Percentiles rank a stretch among this genome's conserved stretches.
Conservation (phyloP, 108 stramenopile genomes). For the Aurantiochytrium sp. region DNA sequence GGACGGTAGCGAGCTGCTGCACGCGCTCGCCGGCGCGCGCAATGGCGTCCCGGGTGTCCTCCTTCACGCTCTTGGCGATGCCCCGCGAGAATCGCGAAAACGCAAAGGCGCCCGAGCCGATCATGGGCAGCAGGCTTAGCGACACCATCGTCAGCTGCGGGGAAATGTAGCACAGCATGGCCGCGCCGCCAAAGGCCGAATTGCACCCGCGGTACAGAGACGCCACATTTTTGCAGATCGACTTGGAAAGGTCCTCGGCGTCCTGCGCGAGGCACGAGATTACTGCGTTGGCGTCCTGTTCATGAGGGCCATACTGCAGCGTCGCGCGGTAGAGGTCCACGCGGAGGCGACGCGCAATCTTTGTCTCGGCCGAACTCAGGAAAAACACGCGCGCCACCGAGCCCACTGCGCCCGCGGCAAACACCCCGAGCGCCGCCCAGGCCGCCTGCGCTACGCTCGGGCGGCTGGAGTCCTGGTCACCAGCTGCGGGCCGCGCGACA, state of each 20-base stretch:
- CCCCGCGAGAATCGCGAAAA: neutral
- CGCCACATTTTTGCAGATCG: neutral
- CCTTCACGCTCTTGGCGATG: neutral
- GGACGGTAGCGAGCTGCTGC: neutral
- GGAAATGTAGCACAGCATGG: conserved; percentile 3
- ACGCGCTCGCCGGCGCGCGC: neutral
- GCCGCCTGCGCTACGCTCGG: neutral
- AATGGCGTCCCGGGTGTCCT: neutral
- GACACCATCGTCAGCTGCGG: conserved; percentile 14
- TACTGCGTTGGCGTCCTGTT: neutral
- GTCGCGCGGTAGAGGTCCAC: neutral
- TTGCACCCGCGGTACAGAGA: neutral
- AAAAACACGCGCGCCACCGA: neutral
- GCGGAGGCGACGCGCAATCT: neutral
- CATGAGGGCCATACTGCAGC: neutral
- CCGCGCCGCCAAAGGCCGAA: neutral
- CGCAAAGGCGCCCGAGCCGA: neutral
- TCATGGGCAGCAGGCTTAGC: neutral
- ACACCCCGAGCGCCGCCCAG: neutral
- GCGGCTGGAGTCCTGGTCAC: neutral
- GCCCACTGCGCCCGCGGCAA: neutral
- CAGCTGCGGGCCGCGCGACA: neutral
- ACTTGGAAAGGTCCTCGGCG: neutral
- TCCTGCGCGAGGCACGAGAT: neutral
- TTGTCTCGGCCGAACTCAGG: neutral